phyloP scores from a whole-genome alignment of 352 stramenopile species.

The Phytopythium chamaehyphon region DNA sequence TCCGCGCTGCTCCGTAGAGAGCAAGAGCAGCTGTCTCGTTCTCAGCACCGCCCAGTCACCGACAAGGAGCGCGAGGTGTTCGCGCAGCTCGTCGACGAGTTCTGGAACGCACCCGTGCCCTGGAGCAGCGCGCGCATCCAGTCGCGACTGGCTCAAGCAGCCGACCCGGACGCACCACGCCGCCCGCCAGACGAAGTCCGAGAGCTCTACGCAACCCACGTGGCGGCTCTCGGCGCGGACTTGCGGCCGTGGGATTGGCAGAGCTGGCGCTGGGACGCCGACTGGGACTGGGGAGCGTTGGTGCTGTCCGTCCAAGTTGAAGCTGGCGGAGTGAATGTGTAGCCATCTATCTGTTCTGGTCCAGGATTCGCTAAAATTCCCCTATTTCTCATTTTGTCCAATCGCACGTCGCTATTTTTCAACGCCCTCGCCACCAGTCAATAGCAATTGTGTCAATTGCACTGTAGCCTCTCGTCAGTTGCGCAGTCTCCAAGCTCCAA shows the following conservation, averaged over 20 bases:
- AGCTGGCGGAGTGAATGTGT: background rate
- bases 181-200: conserved; percentile 32
- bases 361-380: background rate
- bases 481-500: conserved; percentile 1
- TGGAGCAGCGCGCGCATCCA: conserved; percentile 45
- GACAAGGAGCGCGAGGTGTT: conserved; percentile 39
- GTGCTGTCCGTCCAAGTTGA: conserved; percentile 7
- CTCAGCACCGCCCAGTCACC: conserved; percentile 32
- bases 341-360: background rate
- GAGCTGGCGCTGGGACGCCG: conserved; percentile 37
- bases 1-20: conserved; percentile 27
- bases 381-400: background rate
- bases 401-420: background rate
- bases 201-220: conserved; percentile 32
- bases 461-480: too few relatives aligned
- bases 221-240: conserved; percentile 18
- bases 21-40: conserved; percentile 32
- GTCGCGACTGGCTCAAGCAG: conserved; percentile 12
- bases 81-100: conserved; percentile 53
- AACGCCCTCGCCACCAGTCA: background rate
- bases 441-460: background rate
- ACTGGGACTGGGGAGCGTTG: conserved; percentile 44
- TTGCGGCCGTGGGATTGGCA: conserved; percentile 38
- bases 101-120: conserved; percentile 61
- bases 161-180: conserved; percentile 13